Conservation (phyloP, 2,329 filamentous ascomycete species). For the Exophiala aquamarina region DNA sequence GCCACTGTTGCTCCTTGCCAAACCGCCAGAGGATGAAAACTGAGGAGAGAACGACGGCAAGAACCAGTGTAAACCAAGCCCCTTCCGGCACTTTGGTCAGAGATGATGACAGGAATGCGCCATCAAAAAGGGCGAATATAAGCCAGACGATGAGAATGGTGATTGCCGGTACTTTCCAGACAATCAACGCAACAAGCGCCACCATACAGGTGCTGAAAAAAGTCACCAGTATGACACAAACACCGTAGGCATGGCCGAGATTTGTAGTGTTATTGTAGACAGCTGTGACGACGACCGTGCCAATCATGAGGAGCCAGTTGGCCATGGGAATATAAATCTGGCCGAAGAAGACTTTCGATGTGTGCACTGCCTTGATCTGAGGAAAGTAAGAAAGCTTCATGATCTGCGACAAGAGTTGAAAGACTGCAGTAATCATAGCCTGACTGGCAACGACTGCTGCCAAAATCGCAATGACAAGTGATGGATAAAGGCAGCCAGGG, state of each 20-base stretch:
- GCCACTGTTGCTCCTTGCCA: constrained; percentile 77
- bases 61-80: constrained; percentile 73
- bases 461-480: constrained; percentile 66
- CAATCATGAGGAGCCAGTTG: constrained; percentile 76
- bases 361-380: constrained; percentile 72
- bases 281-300: constrained; percentile 70
- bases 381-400: constrained; percentile 75
- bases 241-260: constrained; percentile 73
- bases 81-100: constrained; percentile 73
- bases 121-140: constrained; percentile 65
- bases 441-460: constrained; percentile 75
- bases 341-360: constrained; percentile 67
- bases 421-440: constrained; percentile 74
- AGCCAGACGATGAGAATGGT: constrained; percentile 64
- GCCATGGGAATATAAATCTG: constrained; percentile 75
- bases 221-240: constrained; percentile 73
- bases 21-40: constrained; percentile 76
- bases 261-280: constrained; percentile 70
- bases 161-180: constrained; percentile 62
- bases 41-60: constrained; percentile 61
- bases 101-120: constrained; percentile 67
- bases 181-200: constrained; percentile 67
- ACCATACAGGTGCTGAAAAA: constrained; percentile 78
- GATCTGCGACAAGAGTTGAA: constrained; percentile 65
- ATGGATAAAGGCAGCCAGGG: constrained; percentile 66